phyloP scores from a whole-genome alignment of 768 basidiomycete species.

The Leccinum arenicola region DNA sequence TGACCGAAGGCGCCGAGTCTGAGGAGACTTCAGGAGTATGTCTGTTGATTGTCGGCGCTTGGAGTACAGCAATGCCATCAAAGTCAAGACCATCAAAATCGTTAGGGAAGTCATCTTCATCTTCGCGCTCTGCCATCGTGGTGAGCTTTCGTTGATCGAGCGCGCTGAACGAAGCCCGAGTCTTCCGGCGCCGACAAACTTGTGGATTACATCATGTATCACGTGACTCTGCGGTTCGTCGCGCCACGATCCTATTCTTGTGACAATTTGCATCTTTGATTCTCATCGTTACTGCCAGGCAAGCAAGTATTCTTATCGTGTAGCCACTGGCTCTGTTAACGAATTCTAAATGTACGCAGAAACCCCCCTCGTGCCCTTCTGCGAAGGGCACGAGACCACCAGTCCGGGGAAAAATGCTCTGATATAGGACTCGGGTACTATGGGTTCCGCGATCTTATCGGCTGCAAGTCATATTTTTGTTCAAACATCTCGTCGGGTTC shows the following conservation, averaged over 20 bases:
- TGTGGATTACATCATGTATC: not conserved
- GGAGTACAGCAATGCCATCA: conserved; percentile 36
- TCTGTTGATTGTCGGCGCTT: conserved; percentile 8
- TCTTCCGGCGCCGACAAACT: not conserved
- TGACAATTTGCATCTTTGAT: not conserved
- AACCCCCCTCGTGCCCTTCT: not conserved
- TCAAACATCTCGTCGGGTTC: not conserved
- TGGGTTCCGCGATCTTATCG: not conserved
- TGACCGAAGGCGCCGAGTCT: not conserved
- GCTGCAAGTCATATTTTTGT: not conserved
- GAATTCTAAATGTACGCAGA: not conserved
- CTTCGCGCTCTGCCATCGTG: conserved; percentile 25
- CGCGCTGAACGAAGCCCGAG: not conserved
- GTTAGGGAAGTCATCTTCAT: conserved; percentile 56
- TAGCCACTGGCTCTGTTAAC: not conserved
- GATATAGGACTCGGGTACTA: not conserved
- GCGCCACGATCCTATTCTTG: not conserved
- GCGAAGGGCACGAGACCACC: not conserved
- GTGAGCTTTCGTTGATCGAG: not conserved
- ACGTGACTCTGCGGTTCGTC: conserved; percentile 1
- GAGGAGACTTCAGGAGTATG: not conserved
- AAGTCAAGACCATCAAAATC: conserved; percentile 50
- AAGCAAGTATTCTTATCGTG: not conserved
- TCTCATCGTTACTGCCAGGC: not conserved
- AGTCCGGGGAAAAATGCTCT: not conserved